These are phyloP conservation scores for Brassica nigra DNA, from an alignment of 345 rosid genomes.

Conservation along the genomic window DNA sequence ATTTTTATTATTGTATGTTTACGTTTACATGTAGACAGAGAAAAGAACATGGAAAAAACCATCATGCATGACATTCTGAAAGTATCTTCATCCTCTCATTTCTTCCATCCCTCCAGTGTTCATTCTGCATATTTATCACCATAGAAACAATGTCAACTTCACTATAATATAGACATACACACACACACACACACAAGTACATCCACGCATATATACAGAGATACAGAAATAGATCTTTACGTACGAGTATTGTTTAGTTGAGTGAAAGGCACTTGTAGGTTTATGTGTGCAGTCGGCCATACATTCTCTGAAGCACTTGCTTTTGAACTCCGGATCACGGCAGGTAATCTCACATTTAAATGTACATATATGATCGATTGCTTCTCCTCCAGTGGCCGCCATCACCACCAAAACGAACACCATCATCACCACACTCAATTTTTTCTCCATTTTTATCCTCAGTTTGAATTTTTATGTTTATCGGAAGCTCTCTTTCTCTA, in stretches of 20 bases:
- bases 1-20: not conserved
- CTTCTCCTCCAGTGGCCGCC: not conserved
- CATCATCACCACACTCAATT: not conserved
- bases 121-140: not conserved
- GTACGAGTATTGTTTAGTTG: not conserved
- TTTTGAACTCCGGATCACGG: not conserved
- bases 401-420: slow-evolving; percentile 1
- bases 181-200: not conserved
- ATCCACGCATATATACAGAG: not conserved
- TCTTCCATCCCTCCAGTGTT: not conserved
- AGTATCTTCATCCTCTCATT: not conserved
- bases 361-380: not conserved
- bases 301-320: not conserved
- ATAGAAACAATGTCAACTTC: not conserved
- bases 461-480: not conserved
- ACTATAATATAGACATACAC: not conserved
- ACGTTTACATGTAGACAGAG: not conserved
- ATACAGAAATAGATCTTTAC: not conserved
- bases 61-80: not conserved
- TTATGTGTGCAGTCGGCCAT: not conserved
- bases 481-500: not conserved
- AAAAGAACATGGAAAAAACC: not conserved
- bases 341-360: not conserved
- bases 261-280: not conserved
- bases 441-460: not conserved